phyloP scores from a whole-genome alignment of 2,329 filamentous ascomycete species.

The Fusarium floridanum region DNA sequence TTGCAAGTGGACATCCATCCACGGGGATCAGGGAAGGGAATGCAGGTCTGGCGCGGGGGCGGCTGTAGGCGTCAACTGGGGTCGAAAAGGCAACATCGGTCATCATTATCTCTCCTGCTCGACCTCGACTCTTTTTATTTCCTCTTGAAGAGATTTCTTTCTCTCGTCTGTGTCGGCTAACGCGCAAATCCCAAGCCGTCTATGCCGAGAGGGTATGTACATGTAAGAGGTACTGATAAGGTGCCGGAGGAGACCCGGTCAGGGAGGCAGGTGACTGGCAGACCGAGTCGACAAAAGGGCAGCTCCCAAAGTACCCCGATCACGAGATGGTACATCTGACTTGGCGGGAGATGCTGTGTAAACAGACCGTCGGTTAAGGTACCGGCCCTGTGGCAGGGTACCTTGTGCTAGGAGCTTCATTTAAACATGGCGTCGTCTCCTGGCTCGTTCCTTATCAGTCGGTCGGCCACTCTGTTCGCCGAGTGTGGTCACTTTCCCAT shows the following conservation, averaged over 20 bases:
- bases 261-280: conserved; percentile 36
- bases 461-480: conserved; percentile 33
- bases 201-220: conserved; percentile 30
- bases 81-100: conserved; percentile 40
- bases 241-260: conserved; percentile 39
- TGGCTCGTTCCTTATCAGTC: conserved; percentile 44
- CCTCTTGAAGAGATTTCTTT: conserved; percentile 17
- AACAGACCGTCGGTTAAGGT: conserved; percentile 19
- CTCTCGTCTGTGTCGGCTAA: conserved; percentile 30
- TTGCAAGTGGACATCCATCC: conserved; percentile 12
- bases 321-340: conserved; percentile 26
- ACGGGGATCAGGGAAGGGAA: conserved; percentile 24
- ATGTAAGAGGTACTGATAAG: conserved; percentile 44
- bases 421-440: conserved; percentile 35
- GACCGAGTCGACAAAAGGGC: conserved; percentile 37
- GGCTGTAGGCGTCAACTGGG: conserved; percentile 39
- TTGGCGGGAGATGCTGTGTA: conserved; percentile 13
- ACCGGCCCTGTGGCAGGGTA: conserved; percentile 22
- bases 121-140: conserved; percentile 2
- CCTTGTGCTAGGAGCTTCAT: conserved; percentile 29
- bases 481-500: conserved; percentile 37
- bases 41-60: conserved; percentile 40
- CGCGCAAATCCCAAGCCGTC: conserved; percentile 27
- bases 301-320: conserved; percentile 30
- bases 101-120: conserved; percentile 29